These are phyloP conservation scores for Tricholoma matsutake DNA, from an alignment of 768 basidiomycete species.

Conservation along the genomic window DNA sequence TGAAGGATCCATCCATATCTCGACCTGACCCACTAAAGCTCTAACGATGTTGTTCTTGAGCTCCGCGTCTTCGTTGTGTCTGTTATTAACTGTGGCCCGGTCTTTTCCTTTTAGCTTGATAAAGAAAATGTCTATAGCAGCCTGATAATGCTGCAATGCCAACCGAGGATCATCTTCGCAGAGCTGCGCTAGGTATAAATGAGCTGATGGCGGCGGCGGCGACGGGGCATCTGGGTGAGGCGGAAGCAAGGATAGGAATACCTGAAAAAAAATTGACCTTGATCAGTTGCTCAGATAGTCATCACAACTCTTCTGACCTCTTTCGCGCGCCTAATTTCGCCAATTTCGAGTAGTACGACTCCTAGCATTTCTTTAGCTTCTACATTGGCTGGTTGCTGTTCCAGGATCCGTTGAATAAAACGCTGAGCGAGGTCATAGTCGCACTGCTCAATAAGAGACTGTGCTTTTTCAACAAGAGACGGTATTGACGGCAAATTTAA, in stretches of 20 bases:
- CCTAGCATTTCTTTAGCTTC: conserved; percentile 82
- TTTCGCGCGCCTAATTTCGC: conserved; percentile 70
- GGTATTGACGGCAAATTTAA: conserved; percentile 41
- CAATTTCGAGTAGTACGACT: conserved; percentile 73
- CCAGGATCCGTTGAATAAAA: conserved; percentile 67
- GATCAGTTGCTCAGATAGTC: not conserved
- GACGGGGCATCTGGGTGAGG: conserved; percentile 57
- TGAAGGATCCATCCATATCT: conserved; percentile 93
- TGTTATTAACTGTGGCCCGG: conserved; percentile 38
- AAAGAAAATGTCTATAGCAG: conserved; percentile 70
- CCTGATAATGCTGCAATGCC: conserved; percentile 74
- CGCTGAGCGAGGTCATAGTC: conserved; percentile 78
- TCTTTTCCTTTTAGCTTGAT: conserved; percentile 76
- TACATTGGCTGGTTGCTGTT: conserved; percentile 57
- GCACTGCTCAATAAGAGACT: conserved; percentile 77
- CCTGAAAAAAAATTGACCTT: conserved; percentile 35
- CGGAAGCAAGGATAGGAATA: conserved; percentile 59
- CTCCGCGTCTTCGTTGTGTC: conserved; percentile 52
- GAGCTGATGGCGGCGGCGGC: conserved; percentile 71
- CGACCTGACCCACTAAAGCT: conserved; percentile 84
- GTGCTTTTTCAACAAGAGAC: conserved; percentile 72
- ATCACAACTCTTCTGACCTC: conserved; percentile 40
- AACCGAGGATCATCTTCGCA: conserved; percentile 70
- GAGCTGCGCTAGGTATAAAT: conserved; percentile 88
- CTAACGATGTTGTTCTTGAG: conserved; percentile 67